Evolutionary conservation across 1,284 basidiomycete species (phyloP).

Genomic region (Sporisorium exsertum): DNA sequence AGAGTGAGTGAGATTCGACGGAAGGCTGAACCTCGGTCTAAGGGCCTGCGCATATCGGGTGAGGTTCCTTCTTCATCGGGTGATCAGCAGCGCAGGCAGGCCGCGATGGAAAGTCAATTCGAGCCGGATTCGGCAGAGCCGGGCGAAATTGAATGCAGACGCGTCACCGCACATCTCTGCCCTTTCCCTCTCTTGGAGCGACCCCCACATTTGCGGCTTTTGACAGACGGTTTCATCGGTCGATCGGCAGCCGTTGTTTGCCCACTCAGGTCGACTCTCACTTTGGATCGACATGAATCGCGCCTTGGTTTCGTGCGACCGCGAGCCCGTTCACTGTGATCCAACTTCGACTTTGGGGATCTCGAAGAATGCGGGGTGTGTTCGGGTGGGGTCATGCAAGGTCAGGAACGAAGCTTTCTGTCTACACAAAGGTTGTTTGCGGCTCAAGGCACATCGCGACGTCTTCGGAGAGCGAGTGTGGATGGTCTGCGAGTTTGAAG

Average conservation of each 20-base stretch:
- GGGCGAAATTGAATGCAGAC: background rate
- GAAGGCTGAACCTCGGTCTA: too few species aligned
- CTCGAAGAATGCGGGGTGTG: background rate
- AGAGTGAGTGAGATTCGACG: too few species aligned
- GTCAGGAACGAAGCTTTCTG: background rate
- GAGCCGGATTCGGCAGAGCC: background rate
- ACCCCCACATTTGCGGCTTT: background rate
- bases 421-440: background rate
- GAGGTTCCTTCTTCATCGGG: background rate
- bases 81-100: too few species aligned
- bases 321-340: background rate
- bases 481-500: background rate
- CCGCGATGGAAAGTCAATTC: background rate
- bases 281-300: background rate
- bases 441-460: background rate
- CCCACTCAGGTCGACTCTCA: background rate
- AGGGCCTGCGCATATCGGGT: too few species aligned
- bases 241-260: background rate
- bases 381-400: background rate
- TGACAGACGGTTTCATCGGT: conserved; percentile 7
- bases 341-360: background rate
- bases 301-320: too few species aligned
- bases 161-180: background rate
- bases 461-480: too few species aligned
- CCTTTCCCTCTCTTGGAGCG: background rate